A percentile compares a stretch with the other conserved stretches of the same genome.
These are phyloP conservation scores for Candida yuanshanica DNA, from an alignment of 805 yeast species.

Conservation along the genomic window DNA sequence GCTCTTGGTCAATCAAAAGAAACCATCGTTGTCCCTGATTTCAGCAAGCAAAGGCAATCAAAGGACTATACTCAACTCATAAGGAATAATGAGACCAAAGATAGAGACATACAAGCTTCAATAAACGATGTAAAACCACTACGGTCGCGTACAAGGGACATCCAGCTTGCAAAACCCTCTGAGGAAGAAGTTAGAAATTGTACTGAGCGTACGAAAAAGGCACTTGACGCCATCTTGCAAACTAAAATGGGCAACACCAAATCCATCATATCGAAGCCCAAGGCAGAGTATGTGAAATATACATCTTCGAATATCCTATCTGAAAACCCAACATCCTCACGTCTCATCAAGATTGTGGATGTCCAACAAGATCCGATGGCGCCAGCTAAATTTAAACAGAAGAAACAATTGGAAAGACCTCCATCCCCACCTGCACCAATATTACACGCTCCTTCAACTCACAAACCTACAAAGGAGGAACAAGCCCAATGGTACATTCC, in stretches of 20 bases:
- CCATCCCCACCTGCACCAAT: constrained; percentile 72
- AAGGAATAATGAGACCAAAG: constrained; percentile 14
- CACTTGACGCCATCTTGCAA: constrained; percentile 47
- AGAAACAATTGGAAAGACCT: constrained; percentile 65
- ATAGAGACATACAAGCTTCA: constrained; percentile 33
- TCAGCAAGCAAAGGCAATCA: constrained; percentile 1
- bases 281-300: constrained; percentile 40
- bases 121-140: constrained; percentile 59
- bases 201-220: constrained; percentile 49
- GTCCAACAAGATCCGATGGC: constrained; percentile 77
- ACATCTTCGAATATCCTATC: constrained; percentile 35
- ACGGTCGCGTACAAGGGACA: constrained; percentile 37
- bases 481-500: constrained; percentile 84
- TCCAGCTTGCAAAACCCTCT: constrained; percentile 39
- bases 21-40: constrained; percentile 1
- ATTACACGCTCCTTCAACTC: constrained; percentile 38
- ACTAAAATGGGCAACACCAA: constrained; percentile 28
- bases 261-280: constrained; percentile 22
- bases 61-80: constrained; percentile 19
- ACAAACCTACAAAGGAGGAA: constrained; percentile 59
- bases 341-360: constrained; percentile 62
- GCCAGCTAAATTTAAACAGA: constrained; percentile 66
- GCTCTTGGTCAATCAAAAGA: constrained; percentile 5
- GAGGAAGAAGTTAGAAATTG: constrained; percentile 41
- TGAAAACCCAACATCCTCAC: constrained; percentile 26